Conservation (phyloP, 306 rosid species). For the Rosa lucieae region DNA sequence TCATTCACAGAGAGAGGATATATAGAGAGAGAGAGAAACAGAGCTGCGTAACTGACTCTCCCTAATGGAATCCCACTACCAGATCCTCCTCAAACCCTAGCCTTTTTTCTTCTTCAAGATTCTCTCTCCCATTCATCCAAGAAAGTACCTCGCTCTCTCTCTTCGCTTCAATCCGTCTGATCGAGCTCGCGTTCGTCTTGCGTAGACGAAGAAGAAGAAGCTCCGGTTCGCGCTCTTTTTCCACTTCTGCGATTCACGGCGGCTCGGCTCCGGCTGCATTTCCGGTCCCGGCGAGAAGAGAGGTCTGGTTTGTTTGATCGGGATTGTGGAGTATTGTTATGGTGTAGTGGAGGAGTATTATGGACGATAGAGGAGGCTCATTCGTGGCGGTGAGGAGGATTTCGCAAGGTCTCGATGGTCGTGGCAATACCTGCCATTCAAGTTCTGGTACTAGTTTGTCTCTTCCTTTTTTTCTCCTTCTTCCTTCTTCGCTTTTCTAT, state of each 20-base stretch:
- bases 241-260: slow-evolving; percentile 1
- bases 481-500: slow-evolving; percentile 14
- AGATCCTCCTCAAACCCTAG: slow-evolving; percentile 61
- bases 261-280: slow-evolving; percentile 3
- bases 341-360: slow-evolving; percentile 31
- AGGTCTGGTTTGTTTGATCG: slow-evolving; percentile 9
- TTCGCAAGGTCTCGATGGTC: slow-evolving; percentile 80
- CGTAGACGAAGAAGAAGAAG: slow-evolving; percentile 17
- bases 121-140: slow-evolving; percentile 33
- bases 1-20: neutral
- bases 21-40: slow-evolving; percentile 17
- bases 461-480: neutral
- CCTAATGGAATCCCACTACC: slow-evolving; percentile 35
- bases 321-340: slow-evolving; percentile 12
- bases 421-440: slow-evolving; percentile 80
- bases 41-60: slow-evolving; percentile 38
- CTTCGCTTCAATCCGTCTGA: neutral
- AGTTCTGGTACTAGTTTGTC: slow-evolving; percentile 58
- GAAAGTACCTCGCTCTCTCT: neutral
- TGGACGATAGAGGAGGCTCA: slow-evolving; percentile 93
- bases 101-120: slow-evolving; percentile 22
- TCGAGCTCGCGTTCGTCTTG: slow-evolving; percentile 18
- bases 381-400: slow-evolving; percentile 96
- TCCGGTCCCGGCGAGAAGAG: neutral
- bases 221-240: slow-evolving; percentile 10